Evolutionary conservation across 805 yeast genomes (phyloP), one percentile per base, ranked within the genome.

Genomic region (Helenozyma rhizophorensis): DNA sequence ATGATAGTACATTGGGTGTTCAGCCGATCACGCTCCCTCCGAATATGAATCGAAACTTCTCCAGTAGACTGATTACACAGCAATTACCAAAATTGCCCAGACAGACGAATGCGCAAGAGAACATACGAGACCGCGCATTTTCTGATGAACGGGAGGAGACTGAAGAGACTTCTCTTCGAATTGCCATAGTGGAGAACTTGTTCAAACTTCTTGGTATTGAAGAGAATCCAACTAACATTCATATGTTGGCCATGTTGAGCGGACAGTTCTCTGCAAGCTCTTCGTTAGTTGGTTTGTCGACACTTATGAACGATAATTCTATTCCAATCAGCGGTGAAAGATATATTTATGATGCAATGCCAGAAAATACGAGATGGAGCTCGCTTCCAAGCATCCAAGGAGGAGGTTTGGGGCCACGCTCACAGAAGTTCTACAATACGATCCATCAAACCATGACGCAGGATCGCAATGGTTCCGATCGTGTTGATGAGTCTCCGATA

Each of bases 131-230:
- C 24, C 23, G 36, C 34, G 52, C 63, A 9, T 75, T 78, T 42
- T 69, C 80, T 4, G 76, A 70, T 19, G 80, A 76, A 23, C 42
- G 54, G 21, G 86, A 81, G 38, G 90, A 81, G 43, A 76, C 83
- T 0, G 88, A 83, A 45, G 90, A 83, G 29, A 65, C 76, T 0
- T 69, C 83, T 0, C 55, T 82, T 16, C 62, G 83, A 33, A 62
- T 70, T 14, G 85, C 90, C 0, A 55, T 88, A 1, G 72, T 80
- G 4, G 95, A 84, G 45, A 80, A 78, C 16, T 71, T 88, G 25
- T 80, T 87, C 50, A 69, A 69, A 32, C 60, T 76, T 21, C 60
- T 87, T 21, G 96, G 96, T 0, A 68, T 87, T 9, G 51, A 53
- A 13, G 66, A 60, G 27, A 71, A 68, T 25, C 43, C 47, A 17